Evolutionary conservation across 352 stramenopile genomes (phyloP).

Genomic region (Globisporangium cederbergense): DNA sequence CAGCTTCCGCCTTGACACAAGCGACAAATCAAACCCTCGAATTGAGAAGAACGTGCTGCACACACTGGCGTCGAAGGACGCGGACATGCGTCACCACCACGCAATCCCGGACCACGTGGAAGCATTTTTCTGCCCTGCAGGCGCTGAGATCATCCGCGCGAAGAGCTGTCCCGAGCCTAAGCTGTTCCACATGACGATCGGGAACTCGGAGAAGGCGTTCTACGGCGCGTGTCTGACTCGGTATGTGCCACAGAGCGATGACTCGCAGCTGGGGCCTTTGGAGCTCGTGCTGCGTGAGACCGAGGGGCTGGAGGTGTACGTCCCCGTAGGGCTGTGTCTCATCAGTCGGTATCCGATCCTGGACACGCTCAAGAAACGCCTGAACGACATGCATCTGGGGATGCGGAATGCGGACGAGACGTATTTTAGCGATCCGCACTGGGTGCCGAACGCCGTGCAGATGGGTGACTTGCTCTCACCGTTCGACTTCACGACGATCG

Average conservation of each 20-base stretch:
- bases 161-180: conserved; percentile 55
- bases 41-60: conserved; percentile 74
- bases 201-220: conserved; percentile 77
- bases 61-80: conserved; percentile 59
- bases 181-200: conserved; percentile 84
- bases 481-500: conserved; percentile 49
- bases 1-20: conserved; percentile 60
- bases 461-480: conserved; percentile 62
- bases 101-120: conserved; percentile 82
- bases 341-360: conserved; percentile 82
- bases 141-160: conserved; percentile 54
- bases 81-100: conserved; percentile 68
- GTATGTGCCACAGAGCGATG: conserved; percentile 68
- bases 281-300: conserved; percentile 78
- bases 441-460: conserved; percentile 50
- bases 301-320: conserved; percentile 78
- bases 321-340: conserved; percentile 73
- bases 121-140: conserved; percentile 71
- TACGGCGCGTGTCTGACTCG: conserved; percentile 78
- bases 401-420: conserved; percentile 39
- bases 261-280: conserved; percentile 62
- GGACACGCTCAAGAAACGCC: conserved; percentile 69
- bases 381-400: conserved; percentile 57
- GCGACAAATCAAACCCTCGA: conserved; percentile 46
- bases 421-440: conserved; percentile 54